A percentile compares a stretch with the other conserved stretches of the same genome.
Evolutionary conservation across 2,329 filamentous ascomycete genomes (phyloP).

Genomic region (Cladophialophora yegresii): DNA sequence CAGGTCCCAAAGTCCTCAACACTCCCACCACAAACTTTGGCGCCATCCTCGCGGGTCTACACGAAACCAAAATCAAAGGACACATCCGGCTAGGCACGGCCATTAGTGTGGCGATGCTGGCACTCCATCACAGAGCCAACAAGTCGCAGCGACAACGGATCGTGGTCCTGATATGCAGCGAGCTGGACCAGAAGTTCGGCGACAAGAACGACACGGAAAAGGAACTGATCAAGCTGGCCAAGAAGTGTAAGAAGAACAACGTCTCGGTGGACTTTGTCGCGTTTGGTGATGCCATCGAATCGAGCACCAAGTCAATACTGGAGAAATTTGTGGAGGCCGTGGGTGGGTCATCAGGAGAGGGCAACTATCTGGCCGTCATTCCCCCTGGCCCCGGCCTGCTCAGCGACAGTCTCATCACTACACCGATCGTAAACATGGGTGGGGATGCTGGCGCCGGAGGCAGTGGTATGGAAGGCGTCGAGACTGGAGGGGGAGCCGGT

Average conservation of each 20-base stretch:
- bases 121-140: conserved; percentile 96
- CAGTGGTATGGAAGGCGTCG: conserved; percentile 58
- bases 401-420: conserved; percentile 85
- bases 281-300: conserved; percentile 83
- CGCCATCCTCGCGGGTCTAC: conserved; percentile 88
- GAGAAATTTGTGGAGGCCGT: conserved; percentile 91
- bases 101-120: conserved; percentile 89
- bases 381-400: conserved; percentile 88
- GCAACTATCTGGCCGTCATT: conserved; percentile 86
- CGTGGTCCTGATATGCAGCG: conserved; percentile 94
- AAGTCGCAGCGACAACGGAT: conserved; percentile 95
- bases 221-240: conserved; percentile 81
- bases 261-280: conserved; percentile 92
- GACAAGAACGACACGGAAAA: conserved; percentile 75
- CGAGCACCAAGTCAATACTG: conserved; percentile 85
- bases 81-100: conserved; percentile 85
- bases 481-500: conserved; percentile 55
- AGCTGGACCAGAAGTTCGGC: conserved; percentile 55
- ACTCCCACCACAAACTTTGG: conserved; percentile 95
- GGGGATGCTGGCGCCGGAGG: conserved; percentile 63
- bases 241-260: conserved; percentile 98
- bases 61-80: conserved; percentile 91
- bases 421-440: conserved; percentile 72
- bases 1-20: conserved; percentile 93
- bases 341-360: conserved; percentile 74